A percentile compares a stretch with the other conserved stretches of the same genome.
These are phyloP conservation scores for Didymella keratinophila DNA, from an alignment of 2,329 filamentous ascomycete genomes.

Conservation along the genomic window DNA sequence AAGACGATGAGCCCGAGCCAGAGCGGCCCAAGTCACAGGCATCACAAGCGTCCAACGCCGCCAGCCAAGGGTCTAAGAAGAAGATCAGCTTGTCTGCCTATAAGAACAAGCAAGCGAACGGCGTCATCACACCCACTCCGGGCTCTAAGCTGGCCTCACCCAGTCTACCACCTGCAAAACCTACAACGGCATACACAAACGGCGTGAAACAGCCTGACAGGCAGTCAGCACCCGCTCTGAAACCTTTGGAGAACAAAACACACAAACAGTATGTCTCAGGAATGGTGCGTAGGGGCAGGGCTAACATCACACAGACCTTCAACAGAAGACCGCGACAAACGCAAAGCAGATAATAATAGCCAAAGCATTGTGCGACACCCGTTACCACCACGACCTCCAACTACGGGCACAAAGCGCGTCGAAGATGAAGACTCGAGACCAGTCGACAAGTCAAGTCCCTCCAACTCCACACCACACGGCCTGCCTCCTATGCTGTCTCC, in stretches of 20 bases:
- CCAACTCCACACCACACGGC: constrained; percentile 48
- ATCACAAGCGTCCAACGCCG: constrained; percentile 45
- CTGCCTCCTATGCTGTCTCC: constrained; percentile 50
- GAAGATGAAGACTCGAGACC: constrained; percentile 50
- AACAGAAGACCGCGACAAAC: constrained; percentile 25
- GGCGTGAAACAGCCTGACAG: constrained; percentile 37
- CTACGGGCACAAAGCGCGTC: constrained; percentile 42
- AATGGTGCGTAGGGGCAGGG: neutral
- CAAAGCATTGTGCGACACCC: constrained; percentile 22
- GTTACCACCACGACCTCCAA: constrained; percentile 24
- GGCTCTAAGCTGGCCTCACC: constrained; percentile 45
- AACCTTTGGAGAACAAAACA: constrained; percentile 23
- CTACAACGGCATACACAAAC: constrained; percentile 32
- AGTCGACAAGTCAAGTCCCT: constrained; percentile 38
- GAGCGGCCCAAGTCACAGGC: constrained; percentile 47
- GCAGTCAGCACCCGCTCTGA: constrained; percentile 23
- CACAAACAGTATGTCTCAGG: constrained; percentile 31
- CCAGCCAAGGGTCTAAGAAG: constrained; percentile 60
- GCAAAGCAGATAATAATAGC: constrained; percentile 27
- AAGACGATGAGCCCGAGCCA: constrained; percentile 60
- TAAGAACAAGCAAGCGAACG: constrained; percentile 61
- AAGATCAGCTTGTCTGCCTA: constrained; percentile 69
- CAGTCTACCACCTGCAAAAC: constrained; percentile 34
- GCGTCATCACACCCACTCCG: constrained; percentile 37
- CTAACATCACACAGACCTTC: constrained; percentile 35